A percentile compares a stretch with the other conserved stretches of the same genome.
These are phyloP conservation scores for Colletotrichum cordylinicola DNA, from an alignment of 2,329 filamentous ascomycete species.

Conservation along the genomic window DNA sequence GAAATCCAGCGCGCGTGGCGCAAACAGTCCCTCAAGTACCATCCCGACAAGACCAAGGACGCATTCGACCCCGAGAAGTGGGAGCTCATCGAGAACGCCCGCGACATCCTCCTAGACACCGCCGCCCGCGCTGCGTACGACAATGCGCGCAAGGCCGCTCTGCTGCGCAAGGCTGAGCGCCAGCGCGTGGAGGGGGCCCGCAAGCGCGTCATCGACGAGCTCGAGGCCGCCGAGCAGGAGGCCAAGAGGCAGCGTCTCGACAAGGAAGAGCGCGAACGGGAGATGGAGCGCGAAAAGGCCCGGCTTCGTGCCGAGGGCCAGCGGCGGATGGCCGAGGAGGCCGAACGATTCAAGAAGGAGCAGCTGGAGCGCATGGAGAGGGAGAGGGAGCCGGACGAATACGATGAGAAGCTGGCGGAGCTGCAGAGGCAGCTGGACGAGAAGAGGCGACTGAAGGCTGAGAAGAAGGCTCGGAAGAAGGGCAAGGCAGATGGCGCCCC, in stretches of 20 bases:
- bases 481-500: background rate
- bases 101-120: constrained; percentile 79
- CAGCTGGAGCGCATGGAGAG: constrained; percentile 11
- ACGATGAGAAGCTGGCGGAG: constrained; percentile 24
- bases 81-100: constrained; percentile 84
- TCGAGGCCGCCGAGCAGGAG: constrained; percentile 78
- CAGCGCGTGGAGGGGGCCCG: constrained; percentile 76
- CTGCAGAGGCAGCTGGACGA: constrained; percentile 34
- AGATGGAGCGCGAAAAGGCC: constrained; percentile 43
- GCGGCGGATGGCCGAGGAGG: constrained; percentile 42
- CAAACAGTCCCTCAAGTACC: constrained; percentile 85
- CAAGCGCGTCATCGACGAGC: constrained; percentile 81
- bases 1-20: constrained; percentile 86
- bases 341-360: constrained; percentile 43
- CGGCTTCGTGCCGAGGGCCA: constrained; percentile 37
- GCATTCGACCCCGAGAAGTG: constrained; percentile 81
- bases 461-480: constrained; percentile 38
- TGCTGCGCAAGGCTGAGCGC: constrained; percentile 73
- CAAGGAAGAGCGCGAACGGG: constrained; percentile 39
- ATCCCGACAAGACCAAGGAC: constrained; percentile 87
- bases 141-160: constrained; percentile 71
- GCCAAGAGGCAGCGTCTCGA: constrained; percentile 64
- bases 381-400: constrained; percentile 39
- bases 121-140: constrained; percentile 80
- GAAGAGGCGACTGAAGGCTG: constrained; percentile 41